Evolutionary conservation across 2,329 filamentous ascomycete species (phyloP).

Genomic region (Neophaeococcomyces aloes): DNA sequence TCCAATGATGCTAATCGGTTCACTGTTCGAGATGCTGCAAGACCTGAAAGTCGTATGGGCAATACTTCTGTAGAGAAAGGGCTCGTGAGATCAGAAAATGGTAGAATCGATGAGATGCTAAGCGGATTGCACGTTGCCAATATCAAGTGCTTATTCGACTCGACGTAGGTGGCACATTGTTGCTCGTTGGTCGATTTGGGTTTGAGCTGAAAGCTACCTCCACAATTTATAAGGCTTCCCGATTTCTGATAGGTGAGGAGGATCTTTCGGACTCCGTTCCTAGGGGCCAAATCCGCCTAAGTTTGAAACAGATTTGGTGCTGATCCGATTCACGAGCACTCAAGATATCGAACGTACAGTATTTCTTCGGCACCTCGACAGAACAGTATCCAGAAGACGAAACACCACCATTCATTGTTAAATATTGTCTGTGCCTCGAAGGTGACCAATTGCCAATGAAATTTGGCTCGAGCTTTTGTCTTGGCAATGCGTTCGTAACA

Average conservation of each 20-base stretch:
- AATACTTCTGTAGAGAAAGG: neutral
- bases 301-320: too few relatives aligned
- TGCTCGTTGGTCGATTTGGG: neutral
- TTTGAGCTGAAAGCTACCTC: neutral
- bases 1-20: neutral
- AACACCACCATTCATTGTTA: too few relatives aligned
- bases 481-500: too few relatives aligned
- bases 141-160: conserved; percentile 1
- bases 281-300: too few relatives aligned
- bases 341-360: too few relatives aligned
- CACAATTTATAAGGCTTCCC: neutral
- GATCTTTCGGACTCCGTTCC: too few relatives aligned
- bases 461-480: too few relatives aligned
- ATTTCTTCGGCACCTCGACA: too few relatives aligned
- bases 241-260: neutral
- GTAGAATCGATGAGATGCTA: neutral
- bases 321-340: too few relatives aligned
- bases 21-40: neutral
- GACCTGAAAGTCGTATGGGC: neutral
- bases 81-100: neutral
- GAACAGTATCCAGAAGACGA: too few relatives aligned
- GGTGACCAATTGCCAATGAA: too few relatives aligned
- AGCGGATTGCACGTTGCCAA: neutral
- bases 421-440: too few relatives aligned
- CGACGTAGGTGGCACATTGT: neutral